Evolutionary conservation across 148 eudicot species (phyloP).

Genomic region (Polygonum aviculare): DNA sequence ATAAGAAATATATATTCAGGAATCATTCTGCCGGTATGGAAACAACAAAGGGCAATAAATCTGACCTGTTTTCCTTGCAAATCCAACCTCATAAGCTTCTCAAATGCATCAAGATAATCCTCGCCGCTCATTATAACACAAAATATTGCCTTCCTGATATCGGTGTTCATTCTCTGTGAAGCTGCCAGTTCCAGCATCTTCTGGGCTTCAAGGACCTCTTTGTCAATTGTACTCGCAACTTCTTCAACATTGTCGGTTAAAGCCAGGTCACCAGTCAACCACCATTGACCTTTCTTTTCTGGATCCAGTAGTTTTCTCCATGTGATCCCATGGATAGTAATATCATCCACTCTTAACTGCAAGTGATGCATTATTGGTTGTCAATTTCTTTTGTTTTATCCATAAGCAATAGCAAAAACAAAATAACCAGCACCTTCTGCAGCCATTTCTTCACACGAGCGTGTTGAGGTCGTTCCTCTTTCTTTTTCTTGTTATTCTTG

Average conservation of each 20-base stretch:
- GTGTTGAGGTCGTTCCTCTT: constrained; percentile 67
- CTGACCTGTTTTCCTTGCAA: constrained; percentile 89
- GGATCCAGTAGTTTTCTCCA: constrained; percentile 92
- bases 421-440: constrained; percentile 47
- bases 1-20: too few relatives aligned
- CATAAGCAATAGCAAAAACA: background rate
- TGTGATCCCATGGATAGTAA: constrained; percentile 55
- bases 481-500: constrained; percentile 85
- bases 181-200: constrained; percentile 84
- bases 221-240: constrained; percentile 64
- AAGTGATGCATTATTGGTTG: constrained; percentile 1
- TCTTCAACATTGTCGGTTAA: constrained; percentile 36
- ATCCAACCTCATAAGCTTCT: constrained; percentile 77
- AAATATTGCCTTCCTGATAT: constrained; percentile 85
- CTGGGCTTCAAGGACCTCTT: constrained; percentile 67
- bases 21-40: too few relatives aligned
- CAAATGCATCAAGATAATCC: constrained; percentile 89
- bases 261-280: constrained; percentile 62
- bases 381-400: background rate
- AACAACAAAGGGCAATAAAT: background rate
- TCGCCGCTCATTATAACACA: constrained; percentile 94
- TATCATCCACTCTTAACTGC: constrained; percentile 68
- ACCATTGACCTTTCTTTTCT: constrained; percentile 89
- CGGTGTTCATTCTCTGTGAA: constrained; percentile 87
- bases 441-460: constrained; percentile 88